Evolutionary conservation across 2,329 filamentous ascomycete genomes (phyloP).

Genomic region (Stagonosporopsis cucurbitacearum): DNA sequence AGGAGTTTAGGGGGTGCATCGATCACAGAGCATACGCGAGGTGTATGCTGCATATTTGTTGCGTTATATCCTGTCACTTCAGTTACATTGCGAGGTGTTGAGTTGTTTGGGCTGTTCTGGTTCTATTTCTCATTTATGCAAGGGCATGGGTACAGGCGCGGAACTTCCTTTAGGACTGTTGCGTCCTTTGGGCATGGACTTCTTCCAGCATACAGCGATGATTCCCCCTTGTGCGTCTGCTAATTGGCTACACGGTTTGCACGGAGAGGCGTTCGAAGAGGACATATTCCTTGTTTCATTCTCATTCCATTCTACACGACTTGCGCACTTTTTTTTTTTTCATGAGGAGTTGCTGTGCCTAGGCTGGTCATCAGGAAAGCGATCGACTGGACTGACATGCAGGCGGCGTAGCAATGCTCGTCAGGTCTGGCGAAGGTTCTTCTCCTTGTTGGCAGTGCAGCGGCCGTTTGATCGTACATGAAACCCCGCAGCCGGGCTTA

Average conservation of each 20-base stretch:
- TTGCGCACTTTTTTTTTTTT: slow-evolving; percentile 1
- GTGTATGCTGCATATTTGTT: slow-evolving; percentile 44
- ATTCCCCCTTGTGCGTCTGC: slow-evolving; percentile 53
- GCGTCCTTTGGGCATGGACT: slow-evolving; percentile 46
- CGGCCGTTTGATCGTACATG: slow-evolving; percentile 13
- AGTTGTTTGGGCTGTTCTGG: slow-evolving; percentile 40
- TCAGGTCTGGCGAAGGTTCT: background rate
- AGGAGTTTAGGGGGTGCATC: slow-evolving; percentile 45
- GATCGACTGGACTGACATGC: slow-evolving; percentile 3
- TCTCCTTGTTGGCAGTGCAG: slow-evolving; percentile 31
- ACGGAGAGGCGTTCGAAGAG: slow-evolving; percentile 41
- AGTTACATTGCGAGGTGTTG: slow-evolving; percentile 51
- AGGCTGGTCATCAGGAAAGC: slow-evolving; percentile 14
- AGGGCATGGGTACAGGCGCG: slow-evolving; percentile 51
- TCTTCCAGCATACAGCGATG: slow-evolving; percentile 53
- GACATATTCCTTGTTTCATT: slow-evolving; percentile 18
- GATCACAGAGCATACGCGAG: slow-evolving; percentile 40
- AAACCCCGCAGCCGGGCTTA: slow-evolving; percentile 33
- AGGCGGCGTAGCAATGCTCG: background rate
- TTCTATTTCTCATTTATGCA: slow-evolving; percentile 45
- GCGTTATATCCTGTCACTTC: slow-evolving; percentile 51
- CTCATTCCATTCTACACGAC: slow-evolving; percentile 3
- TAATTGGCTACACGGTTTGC: slow-evolving; percentile 39
- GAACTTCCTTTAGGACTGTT: slow-evolving; percentile 41
- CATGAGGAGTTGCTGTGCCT: slow-evolving; percentile 9